Evolutionary conservation across 352 stramenopile species (phyloP).

Genomic region (Pythium monospermum): DNA sequence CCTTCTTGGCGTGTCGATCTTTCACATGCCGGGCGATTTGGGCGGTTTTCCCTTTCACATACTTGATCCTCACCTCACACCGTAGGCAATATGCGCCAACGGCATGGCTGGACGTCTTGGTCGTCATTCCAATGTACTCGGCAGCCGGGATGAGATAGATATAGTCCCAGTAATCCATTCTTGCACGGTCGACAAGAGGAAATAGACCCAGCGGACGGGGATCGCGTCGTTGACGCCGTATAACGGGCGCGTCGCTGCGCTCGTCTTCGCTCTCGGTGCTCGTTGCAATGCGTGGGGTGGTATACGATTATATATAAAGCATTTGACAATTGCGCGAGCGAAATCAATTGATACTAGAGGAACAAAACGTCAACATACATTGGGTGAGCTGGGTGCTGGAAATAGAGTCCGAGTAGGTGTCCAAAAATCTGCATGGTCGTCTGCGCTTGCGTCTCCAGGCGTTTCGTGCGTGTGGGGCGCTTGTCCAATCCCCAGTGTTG

Average conservation of each 20-base stretch:
- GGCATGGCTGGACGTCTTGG: neutral
- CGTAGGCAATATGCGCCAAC: constrained; percentile 25
- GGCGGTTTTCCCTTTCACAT: neutral
- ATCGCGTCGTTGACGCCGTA: no score
- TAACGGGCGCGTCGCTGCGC: no score
- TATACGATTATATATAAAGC: neutral
- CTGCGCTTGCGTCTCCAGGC: no score
- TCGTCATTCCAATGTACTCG: neutral
- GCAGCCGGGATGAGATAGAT: neutral
- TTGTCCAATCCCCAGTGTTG: no score
- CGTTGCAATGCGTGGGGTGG: neutral
- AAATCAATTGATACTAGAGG: neutral
- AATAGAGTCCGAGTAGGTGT: no score
- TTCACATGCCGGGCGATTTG: neutral
- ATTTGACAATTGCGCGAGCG: neutral
- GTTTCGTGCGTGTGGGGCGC: no score
- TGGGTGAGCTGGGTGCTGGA: neutral
- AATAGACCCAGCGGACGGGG: neutral
- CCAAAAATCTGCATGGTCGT: no score
- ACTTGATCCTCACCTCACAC: constrained; percentile 24
- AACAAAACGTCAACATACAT: neutral
- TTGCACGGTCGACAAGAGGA: neutral
- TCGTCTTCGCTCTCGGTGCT: no score
- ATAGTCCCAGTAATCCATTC: neutral
- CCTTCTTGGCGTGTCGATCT: neutral